Percentiles rank a stretch among this genome's conserved stretches.
Evolutionary conservation across 1,139 yeast genomes (phyloP).

Genomic region (Geotrichum armillariae): DNA sequence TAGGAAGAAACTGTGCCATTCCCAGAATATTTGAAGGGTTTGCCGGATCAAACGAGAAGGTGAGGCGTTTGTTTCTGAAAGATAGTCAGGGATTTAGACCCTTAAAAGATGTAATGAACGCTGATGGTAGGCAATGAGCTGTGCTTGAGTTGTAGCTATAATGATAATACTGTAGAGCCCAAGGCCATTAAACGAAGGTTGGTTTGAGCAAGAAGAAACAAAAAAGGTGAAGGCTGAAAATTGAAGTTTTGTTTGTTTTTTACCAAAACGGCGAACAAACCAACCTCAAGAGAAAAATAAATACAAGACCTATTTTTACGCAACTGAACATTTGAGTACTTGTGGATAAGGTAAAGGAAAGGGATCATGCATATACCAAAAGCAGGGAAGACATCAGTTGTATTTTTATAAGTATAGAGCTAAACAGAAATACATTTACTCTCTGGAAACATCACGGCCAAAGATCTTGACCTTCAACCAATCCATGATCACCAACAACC

Average conservation of each 20-base stretch:
- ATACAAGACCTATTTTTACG: too few relatives aligned
- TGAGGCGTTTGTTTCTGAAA: background rate
- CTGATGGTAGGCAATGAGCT: background rate
- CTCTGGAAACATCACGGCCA: conserved; percentile 74
- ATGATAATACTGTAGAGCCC: background rate
- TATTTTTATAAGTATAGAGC: too few relatives aligned
- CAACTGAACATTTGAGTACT: background rate
- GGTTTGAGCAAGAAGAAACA: background rate
- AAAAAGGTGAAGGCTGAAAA: background rate
- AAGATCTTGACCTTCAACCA: conserved; percentile 85
- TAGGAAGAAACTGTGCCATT: conserved; percentile 4
- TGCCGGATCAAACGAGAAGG: background rate
- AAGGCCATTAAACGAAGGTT: background rate
- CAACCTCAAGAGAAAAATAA: background rate
- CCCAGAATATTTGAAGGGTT: background rate
- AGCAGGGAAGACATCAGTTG: too few relatives aligned
- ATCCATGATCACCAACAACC: conserved; percentile 78
- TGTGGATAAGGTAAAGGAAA: background rate
- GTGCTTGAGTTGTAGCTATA: background rate
- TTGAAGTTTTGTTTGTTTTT: background rate
- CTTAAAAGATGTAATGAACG: background rate
- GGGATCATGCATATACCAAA: too few relatives aligned
- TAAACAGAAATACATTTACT: too few relatives aligned
- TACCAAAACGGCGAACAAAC: background rate
- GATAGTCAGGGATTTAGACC: background rate